Base-by-base conservation (phyloP, 257 asterid species). In the Solanum rostratum region DNA sequence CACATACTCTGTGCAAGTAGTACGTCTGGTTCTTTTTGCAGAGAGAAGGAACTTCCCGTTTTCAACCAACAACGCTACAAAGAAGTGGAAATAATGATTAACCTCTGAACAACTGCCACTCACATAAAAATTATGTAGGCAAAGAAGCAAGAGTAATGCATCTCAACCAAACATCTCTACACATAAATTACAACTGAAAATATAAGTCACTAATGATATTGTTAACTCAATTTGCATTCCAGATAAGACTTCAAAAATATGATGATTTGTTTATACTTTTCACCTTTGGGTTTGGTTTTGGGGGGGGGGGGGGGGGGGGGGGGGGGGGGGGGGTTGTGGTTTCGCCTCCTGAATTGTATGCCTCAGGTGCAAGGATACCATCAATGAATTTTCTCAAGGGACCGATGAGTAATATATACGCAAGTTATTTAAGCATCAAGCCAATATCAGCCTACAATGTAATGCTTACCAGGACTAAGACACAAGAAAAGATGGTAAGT, bases 11-110 rank as follows among this genome's bases (percentile, higher is more conserved):
- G 98, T 96, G 91, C 95, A 94, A 24, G 99, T 96, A 74, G 99
- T 96, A 84, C 99, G 89, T 50, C 98, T 97, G 16, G 98, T 94
- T 88, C 99, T 89, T 90, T 94, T 96, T 54, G 99, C 98, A 68
- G 98, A 94, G 89, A 96, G 99, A 85, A 96, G 98, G 88, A 96
- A 96, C 90, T 96, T 96, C 63, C 99, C 99, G 80, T 94, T 94
- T 89, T 96, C 99, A 80, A 93, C 98, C 45, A 94, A 88, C 94
- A 94, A 86, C 87, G 98, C 98, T 94, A 93, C 85, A 84, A 88
- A 83, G 19, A 22, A 11, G 49, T 84, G 52, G 79, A 59, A 82
- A 68, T 20, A 30, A 6, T 20, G 69, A 73, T 84, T 82, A 87
- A 73, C 71, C 24, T 53, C 24, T 78, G 84, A 81, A 79, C 24